Base-by-base conservation (phyloP, 805 yeast species). In the Debaryomyces tyrocola region DNA sequence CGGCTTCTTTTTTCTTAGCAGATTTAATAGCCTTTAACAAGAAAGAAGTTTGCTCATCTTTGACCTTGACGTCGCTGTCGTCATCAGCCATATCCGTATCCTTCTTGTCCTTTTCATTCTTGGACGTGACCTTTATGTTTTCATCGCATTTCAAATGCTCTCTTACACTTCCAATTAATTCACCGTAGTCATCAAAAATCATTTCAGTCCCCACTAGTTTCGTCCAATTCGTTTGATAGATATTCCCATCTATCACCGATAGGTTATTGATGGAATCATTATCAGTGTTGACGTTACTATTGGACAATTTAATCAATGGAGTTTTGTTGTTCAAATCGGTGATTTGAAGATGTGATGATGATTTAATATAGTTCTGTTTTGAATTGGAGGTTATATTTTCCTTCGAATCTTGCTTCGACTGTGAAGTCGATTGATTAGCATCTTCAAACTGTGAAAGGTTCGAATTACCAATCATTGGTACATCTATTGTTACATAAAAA, bases 171-270 rank as follows among this genome's bases (percentile, higher is more conserved):
- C 75, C 74, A 28, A 71, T 57, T 35, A 68, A 53, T 31, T 72
- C 72, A 0, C 77, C 78, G 47, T 69, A 60, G 40, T 73, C 78
- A 49, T 73, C 76, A 48, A 72, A 69, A 2, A 73, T 55, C 46
- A 70, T 54, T 41, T 72, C 97, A 0, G 95, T 86, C 0, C 98
- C 98, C 1, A 88, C 84, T 2, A 89, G 64, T 45, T 78, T 78
- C 37, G 77, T 74, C 97, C 97, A 91, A 18, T 73, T 68, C 1
- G 96, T 94, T 62, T 82, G 80, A 60, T 82, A 89, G 4, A 88
- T 64, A 33, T 77, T 70, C 15, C 75, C 76, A 48, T 73, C 75
- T 3, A 67, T 63, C 6, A 69, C 62, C 18, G 64, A 57, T 28
- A 70, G 46, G 38, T 67, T 58, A 49, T 64, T 62, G 10, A 24